Base-by-base conservation (phyloP, 2,329 filamentous ascomycete species). In the Clarireedia sp. region DNA sequence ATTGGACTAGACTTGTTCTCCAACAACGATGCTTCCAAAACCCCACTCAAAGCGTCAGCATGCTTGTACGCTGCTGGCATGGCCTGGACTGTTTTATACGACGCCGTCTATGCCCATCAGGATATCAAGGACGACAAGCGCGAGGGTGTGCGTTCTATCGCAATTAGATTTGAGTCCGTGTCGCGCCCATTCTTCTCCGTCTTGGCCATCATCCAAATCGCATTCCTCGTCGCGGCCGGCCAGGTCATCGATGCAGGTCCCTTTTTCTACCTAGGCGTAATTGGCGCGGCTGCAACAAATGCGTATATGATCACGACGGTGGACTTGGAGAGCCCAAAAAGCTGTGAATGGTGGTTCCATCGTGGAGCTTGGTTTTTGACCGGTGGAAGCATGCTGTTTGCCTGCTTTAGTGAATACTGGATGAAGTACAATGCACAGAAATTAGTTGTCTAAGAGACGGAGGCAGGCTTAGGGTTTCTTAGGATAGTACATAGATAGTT, bases 81-180 rank as follows among this genome's bases (percentile, higher is more conserved):
- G 36, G 8, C 54, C 2, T 60, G 58, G 58, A 51, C 48, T 19
- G 24, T 60, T 2, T 48, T 54, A 14, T 56, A 52, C 29, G 58
- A 60, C 36, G 40, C 41, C 16, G 36, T 60, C 2, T 57, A 60
- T 40, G 52, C 55, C 26, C 44, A 47, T 33, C 58, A 60, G 16
- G 58, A 57, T 45, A 38, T 47, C 6, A 5, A 26, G 16, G 58
- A 56, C n/a, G 58, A 57, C 36, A 17, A 46, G 14, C 54, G 52
- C 17, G 58, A 51, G 9, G 57, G 57, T 2, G 48, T 57, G 5
- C 36, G 37, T 16, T 47, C 46, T 17, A n/a, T 59, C 7, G 54
- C 54, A 3, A 51, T 55, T 14, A 21, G n/a, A 6, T 40, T 51
- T 19, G 38, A 33, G 9, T 41, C 49, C 36, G 17, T 45, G 6